Evolutionary conservation across 805 yeast genomes (phyloP), one percentile per base, ranked within the genome.

Genomic region (Myxozyma kluyveri): DNA sequence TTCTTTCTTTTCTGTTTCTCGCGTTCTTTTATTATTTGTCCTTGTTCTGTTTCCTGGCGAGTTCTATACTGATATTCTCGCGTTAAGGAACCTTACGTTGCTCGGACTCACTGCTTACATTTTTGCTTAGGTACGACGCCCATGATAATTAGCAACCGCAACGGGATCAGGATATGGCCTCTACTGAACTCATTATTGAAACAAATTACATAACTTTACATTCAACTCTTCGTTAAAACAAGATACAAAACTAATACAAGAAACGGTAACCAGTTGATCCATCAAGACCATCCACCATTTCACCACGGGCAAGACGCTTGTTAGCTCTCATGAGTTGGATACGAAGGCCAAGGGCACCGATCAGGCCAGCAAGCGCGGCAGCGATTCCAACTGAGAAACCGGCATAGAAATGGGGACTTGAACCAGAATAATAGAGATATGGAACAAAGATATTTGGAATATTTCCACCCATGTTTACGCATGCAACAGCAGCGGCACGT

Each of bases 381-480:
- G 46, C 52, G 9, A 63, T 50, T 48, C 66, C 61, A 41, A 61
- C 47, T 3, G 58, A 57, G 43, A 64, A 63, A 4, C 66, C 67
- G 33, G 47, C 64, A 42, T 54, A 62, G 42, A 61, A 64, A 17
- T 61, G 65, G 10, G 67, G 66, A 4, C 63, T 45, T 9, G 56
- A 54, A n/a, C 37, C 1, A 27, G 52, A 47, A 4, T 36, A 4
- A 38, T 60, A 63, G n/a, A 64, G 31, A 42, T 62, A 64, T 5
- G 67, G 62, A 43, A 61, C 57, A 36, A 53, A 63, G 32, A 62
- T 52, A 36, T 63, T 63, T 7, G 66, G 65, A 19, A 61, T 32
- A 47, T 64, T 64, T 14, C 60, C 60, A 6, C 63, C 65, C 45
- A 62, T 53, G 63, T 81, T 81, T 75, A 81, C 77, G 52, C 77